Conservation (phyloP, 2,329 filamentous ascomycete species). For the Aspergillus versicolor region DNA sequence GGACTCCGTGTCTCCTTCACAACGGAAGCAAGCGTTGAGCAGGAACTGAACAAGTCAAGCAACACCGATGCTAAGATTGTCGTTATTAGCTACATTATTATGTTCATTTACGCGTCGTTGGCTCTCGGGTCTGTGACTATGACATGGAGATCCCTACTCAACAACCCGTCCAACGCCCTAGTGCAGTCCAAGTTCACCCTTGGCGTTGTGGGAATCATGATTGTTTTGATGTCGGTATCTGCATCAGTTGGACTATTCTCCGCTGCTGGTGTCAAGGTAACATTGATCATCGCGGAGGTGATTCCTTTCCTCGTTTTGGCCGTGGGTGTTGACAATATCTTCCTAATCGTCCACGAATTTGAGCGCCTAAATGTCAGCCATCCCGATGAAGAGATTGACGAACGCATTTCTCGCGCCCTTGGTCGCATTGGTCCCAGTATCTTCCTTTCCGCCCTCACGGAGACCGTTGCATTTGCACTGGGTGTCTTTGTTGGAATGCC, state of each 20-base stretch:
- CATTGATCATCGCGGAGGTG: conserved; percentile 95
- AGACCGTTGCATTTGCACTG: conserved; percentile 89
- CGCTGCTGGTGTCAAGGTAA: conserved; percentile 86
- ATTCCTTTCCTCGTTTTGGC: conserved; percentile 96
- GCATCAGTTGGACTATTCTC: conserved; percentile 95
- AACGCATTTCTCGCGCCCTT: conserved; percentile 81
- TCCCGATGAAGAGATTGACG: conserved; percentile 82
- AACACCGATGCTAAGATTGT: conserved; percentile 98
- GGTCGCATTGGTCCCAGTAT: conserved; percentile 97
- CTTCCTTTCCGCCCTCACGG: conserved; percentile 87
- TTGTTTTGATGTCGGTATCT: conserved; percentile 95
- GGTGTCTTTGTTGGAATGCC: conserved; percentile 97
- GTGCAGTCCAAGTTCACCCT: conserved; percentile 97
- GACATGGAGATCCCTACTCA: conserved; percentile 71
- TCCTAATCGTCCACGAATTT: conserved; percentile 97
- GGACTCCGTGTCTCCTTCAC: conserved; percentile 90
- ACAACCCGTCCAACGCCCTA: conserved; percentile 77
- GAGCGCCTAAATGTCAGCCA: conserved; percentile 91
- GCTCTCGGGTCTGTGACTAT: conserved; percentile 86
- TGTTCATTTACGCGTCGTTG: conserved; percentile 96
- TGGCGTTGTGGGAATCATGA: conserved; percentile 89
- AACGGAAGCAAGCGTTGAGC: conserved; percentile 89
- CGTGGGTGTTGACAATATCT: conserved; percentile 98
- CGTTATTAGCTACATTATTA: conserved; percentile 93
- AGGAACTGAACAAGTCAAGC: conserved; percentile 95